phyloP scores from a whole-genome alignment of 768 basidiomycete species.

The Amanita muscaria region DNA sequence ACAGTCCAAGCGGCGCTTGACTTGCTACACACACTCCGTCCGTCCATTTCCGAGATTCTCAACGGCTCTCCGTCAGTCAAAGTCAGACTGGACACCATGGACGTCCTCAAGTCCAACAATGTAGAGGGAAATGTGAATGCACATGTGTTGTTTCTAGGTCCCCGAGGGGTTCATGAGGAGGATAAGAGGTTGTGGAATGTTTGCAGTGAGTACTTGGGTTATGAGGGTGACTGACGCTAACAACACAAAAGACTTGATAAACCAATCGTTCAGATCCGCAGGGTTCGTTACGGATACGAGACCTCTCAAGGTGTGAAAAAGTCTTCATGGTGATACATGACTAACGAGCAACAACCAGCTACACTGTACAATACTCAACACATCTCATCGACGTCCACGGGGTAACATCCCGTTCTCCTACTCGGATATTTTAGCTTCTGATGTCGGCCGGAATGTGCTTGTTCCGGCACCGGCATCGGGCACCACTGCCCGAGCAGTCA shows the following conservation, averaged over 20 bases:
- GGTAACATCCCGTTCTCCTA: constrained; percentile 30
- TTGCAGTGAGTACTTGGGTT: constrained; percentile 25
- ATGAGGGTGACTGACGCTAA: too few relatives aligned
- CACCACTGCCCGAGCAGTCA: constrained; percentile 18
- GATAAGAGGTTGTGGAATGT: constrained; percentile 19
- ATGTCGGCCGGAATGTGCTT: not conserved
- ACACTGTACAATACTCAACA: constrained; percentile 45
- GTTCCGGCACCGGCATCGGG: too few relatives aligned
- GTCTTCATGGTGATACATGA: not conserved
- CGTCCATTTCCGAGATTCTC: constrained; percentile 35
- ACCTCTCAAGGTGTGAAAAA: constrained; percentile 37
- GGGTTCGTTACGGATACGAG: constrained; percentile 39
- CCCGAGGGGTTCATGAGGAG: constrained; percentile 20
- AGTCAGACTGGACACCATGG: constrained; percentile 37
- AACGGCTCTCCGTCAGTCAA: constrained; percentile 14
- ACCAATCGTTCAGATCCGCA: constrained; percentile 28
- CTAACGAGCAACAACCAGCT: too few relatives aligned
- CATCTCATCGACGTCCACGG: constrained; percentile 32
- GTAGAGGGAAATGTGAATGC: constrained; percentile 23
- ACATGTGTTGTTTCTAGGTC: constrained; percentile 51
- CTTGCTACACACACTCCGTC: constrained; percentile 33
- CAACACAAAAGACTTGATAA: too few relatives aligned
- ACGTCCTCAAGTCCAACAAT: constrained; percentile 31
- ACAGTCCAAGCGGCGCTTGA: constrained; percentile 34
- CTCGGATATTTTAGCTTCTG: constrained; percentile 23